Conservation (phyloP, 2,329 filamentous ascomycete genomes). For the Diplodia intermedia region DNA sequence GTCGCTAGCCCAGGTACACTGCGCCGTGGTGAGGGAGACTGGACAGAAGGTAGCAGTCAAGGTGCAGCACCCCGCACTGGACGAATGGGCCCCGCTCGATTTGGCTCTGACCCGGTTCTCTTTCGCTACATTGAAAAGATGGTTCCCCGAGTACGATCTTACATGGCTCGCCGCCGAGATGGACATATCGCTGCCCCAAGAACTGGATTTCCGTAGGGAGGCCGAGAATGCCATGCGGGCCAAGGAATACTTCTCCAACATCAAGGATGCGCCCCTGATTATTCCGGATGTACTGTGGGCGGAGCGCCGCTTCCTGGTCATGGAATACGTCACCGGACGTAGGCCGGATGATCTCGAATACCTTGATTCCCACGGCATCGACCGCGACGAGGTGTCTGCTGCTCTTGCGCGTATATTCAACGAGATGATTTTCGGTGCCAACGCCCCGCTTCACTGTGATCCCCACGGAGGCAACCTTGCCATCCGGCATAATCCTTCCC, state of each 20-base stretch:
- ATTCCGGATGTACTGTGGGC: conserved; percentile 92
- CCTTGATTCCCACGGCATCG: conserved; percentile 84
- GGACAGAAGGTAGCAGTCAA: conserved; percentile 93
- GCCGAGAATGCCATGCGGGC: conserved; percentile 82
- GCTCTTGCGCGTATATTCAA: conserved; percentile 93
- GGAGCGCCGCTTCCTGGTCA: conserved; percentile 86
- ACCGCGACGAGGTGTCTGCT: conserved; percentile 93
- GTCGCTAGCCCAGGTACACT: conserved; percentile 91
- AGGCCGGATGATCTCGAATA: conserved; percentile 89
- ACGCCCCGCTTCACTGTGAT: conserved; percentile 92
- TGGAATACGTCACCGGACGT: conserved; percentile 88
- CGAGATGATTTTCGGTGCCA: conserved; percentile 96
- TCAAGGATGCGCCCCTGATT: conserved; percentile 79
- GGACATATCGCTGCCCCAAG: conserved; percentile 86
- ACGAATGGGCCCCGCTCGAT: conserved; percentile 89
- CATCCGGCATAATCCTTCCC: conserved; percentile 75
- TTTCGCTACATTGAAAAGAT: conserved; percentile 86
- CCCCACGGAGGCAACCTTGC: conserved; percentile 97
- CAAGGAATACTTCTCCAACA: conserved; percentile 77
- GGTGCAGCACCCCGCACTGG: conserved; percentile 88
- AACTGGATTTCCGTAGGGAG: conserved; percentile 88
- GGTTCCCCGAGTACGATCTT: conserved; percentile 97
- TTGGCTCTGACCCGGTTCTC: conserved; percentile 85
- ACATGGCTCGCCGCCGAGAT: conserved; percentile 96
- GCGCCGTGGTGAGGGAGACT: conserved; percentile 80